These are phyloP conservation scores for Conticribra weissflogii DNA, from an alignment of 108 stramenopile species.

Conservation along the genomic window DNA sequence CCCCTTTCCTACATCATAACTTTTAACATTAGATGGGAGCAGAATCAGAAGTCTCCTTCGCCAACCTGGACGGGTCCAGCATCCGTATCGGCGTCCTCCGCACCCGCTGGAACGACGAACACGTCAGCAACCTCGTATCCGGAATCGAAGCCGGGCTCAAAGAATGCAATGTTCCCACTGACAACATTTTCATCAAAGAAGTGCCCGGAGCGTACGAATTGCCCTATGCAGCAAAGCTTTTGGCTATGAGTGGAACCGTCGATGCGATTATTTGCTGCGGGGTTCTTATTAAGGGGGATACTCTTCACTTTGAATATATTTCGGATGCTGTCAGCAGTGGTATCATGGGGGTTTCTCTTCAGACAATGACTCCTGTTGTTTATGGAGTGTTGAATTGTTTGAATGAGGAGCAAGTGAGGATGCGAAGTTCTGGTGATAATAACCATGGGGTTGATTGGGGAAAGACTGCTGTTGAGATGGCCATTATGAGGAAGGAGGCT, in stretches of 20 bases:
- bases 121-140: slow-evolving; percentile 79
- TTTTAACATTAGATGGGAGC: slow-evolving; percentile 55
- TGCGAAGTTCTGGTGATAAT: slow-evolving; percentile 66
- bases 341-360: slow-evolving; percentile 93
- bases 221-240: slow-evolving; percentile 91
- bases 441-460: slow-evolving; percentile 97
- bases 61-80: slow-evolving; percentile 71
- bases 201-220: slow-evolving; percentile 98
- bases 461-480: slow-evolving; percentile 97
- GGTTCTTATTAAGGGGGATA: slow-evolving; percentile 98
- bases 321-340: slow-evolving; percentile 90
- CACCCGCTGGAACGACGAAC: slow-evolving; percentile 91
- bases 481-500: slow-evolving; percentile 82
- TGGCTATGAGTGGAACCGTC: slow-evolving; percentile 93
- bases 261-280: slow-evolving; percentile 96
- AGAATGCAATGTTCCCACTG: slow-evolving; percentile 85
- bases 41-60: slow-evolving; percentile 83
- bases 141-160: slow-evolving; percentile 70
- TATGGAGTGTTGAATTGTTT: slow-evolving; percentile 94
- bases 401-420: slow-evolving; percentile 84
- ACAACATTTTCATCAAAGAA: slow-evolving; percentile 90
- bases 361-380: slow-evolving; percentile 81
- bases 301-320: slow-evolving; percentile 99
- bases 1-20: neutral
- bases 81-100: slow-evolving; percentile 86